phyloP scores from a whole-genome alignment of 192 early-diverging fungal species.

The Hyaloraphidium curvatum region DNA sequence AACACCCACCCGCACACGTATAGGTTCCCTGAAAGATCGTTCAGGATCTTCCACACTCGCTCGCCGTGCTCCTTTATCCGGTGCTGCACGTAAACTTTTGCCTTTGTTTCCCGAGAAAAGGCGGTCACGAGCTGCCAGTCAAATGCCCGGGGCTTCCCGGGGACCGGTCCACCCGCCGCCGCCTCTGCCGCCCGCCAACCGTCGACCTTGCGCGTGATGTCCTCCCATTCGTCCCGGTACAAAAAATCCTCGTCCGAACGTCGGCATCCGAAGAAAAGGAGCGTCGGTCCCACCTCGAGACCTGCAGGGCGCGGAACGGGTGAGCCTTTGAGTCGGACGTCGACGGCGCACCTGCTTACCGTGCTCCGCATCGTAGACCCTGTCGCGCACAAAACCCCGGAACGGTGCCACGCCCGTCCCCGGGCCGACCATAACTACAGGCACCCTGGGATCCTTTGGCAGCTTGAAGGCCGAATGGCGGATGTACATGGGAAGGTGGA shows the following conservation, averaged over 20 bases:
- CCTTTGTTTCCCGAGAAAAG: slow-evolving; percentile 56
- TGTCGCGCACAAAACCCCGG: slow-evolving; percentile 87
- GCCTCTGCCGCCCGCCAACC: slow-evolving; percentile 8
- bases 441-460: slow-evolving; percentile 53
- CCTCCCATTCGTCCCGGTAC: slow-evolving; percentile 72
- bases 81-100: slow-evolving; percentile 96
- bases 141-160: slow-evolving; percentile 13
- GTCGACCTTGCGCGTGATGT: slow-evolving; percentile 23
- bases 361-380: slow-evolving; percentile 27
- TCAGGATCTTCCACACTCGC: slow-evolving; percentile 63
- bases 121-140: slow-evolving; percentile 64
- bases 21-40: slow-evolving; percentile 50
- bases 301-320: neutral
- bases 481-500: slow-evolving; percentile 69
- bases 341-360: neutral
- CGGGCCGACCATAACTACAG: slow-evolving; percentile 96
- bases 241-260: slow-evolving; percentile 67
- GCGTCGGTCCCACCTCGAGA: slow-evolving; percentile 46
- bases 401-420: slow-evolving; percentile 98
- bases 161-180: slow-evolving; percentile 15
- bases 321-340: neutral
- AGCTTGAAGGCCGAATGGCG: slow-evolving; percentile 77
- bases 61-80: slow-evolving; percentile 50
- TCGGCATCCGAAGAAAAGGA: slow-evolving; percentile 91
- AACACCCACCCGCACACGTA: slow-evolving; percentile 64